Evolutionary conservation across 2,329 filamentous ascomycete species (phyloP).

Genomic region (Clonostachys sp.): DNA sequence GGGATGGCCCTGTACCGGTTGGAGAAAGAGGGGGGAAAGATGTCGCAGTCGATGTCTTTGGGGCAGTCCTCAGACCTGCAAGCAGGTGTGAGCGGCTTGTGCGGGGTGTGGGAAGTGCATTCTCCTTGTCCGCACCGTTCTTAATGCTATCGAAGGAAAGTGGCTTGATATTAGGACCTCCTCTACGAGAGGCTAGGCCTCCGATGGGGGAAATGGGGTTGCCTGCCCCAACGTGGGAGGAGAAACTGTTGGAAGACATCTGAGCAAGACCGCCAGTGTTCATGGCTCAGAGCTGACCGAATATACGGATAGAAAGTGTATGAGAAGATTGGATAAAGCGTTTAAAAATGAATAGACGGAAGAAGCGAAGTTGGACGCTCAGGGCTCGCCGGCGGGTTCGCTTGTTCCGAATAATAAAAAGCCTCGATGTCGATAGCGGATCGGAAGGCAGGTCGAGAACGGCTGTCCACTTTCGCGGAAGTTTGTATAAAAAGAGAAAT

Average conservation of each 20-base stretch:
- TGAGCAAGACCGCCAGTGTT: conserved; percentile 99
- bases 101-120: conserved; percentile 73
- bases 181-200: conserved; percentile 79
- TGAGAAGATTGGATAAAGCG: too few relatives aligned
- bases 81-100: conserved; percentile 94
- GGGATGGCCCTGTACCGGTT: conserved; percentile 25
- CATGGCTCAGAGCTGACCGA: conserved; percentile 46
- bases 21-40: conserved; percentile 67
- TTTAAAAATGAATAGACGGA: too few relatives aligned
- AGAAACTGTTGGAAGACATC: conserved; percentile 87
- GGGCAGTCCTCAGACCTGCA: conserved; percentile 87
- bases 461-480: too few relatives aligned
- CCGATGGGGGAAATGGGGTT: conserved; percentile 55
- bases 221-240: conserved; percentile 66
- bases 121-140: conserved; percentile 59
- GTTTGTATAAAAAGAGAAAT: too few relatives aligned
- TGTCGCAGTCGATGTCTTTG: conserved; percentile 74
- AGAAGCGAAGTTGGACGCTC: too few relatives aligned
- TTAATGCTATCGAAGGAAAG: conserved; percentile 73
- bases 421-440: too few relatives aligned
- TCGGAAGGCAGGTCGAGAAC: too few relatives aligned
- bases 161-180: conserved; percentile 85
- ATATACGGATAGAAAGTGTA: too few relatives aligned
- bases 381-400: too few relatives aligned
- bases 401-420: too few relatives aligned